Base-by-base conservation (phyloP, 768 basidiomycete genomes). In the Boletus tomentosulus region DNA sequence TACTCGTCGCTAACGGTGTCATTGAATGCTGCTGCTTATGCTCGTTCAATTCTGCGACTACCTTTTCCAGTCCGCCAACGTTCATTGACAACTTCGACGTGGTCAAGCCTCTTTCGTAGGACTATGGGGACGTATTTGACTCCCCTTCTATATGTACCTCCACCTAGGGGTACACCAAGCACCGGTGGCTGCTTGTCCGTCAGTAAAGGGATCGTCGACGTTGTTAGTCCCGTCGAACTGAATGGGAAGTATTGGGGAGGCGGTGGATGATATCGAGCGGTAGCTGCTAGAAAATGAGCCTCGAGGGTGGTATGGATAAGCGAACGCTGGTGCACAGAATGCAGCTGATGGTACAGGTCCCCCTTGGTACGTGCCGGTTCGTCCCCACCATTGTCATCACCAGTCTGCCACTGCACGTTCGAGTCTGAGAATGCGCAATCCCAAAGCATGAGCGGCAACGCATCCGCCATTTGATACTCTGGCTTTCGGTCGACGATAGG, bases 381-480 rank as follows among this genome's bases (percentile, higher is more conserved):
- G 27, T 59, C 60, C 38, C 59, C 62, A 25, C 58, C 55, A 13
- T 31, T 15, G 28, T 77, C 73, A 5, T 71, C 73, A 22, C 81
- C 80, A 3, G 79, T 82, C 48, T 83, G 80, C 95, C 96, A 98
- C 50, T 76, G 73, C 8, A 95, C 76, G 37, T 84, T 82, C 16
- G 72, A 74, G 27, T 79, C 79, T 31, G 77, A 71, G 68, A 92
- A 98, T 1, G 76, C 83, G 64, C 93, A 95, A 25, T 91, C 86
- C 89, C 93, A 96, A 13, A 98, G 82, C 71, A 98, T 80, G 37
- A 99, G 81, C 1, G 96, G 95, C 0, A 97, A 76, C 1, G 83
- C 87, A 59, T 95, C 89, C 7, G 94, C 93, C 90, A 98, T 98
- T 61, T 89, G 86, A 66, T 98, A 98, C 46, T 84, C 82, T 3